phyloP scores from a whole-genome alignment of 495 filamentous ascomycete species.

The Penicillium diatomitis region DNA sequence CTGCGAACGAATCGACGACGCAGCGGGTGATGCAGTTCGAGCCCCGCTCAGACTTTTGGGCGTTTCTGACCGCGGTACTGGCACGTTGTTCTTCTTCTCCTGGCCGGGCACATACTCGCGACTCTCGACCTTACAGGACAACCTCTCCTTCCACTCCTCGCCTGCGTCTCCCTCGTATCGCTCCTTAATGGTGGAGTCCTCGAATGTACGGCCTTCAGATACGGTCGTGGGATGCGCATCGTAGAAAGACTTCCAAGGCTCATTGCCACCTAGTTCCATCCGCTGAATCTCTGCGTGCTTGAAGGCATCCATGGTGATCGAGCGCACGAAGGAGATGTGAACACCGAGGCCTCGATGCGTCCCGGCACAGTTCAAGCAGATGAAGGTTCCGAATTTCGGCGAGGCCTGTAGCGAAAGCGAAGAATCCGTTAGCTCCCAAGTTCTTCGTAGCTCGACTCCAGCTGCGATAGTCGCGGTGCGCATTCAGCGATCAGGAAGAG shows the following conservation, averaged over 20 bases:
- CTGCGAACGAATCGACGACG: slow-evolving; percentile 12
- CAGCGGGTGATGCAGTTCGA: slow-evolving; percentile 23
- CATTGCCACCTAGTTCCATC: slow-evolving; percentile 82
- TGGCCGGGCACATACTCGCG: slow-evolving; percentile 66
- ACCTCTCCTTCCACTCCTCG: slow-evolving; percentile 91
- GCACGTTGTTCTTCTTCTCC: slow-evolving; percentile 26
- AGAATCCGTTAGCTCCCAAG: neutral
- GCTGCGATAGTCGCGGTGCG: too few species aligned
- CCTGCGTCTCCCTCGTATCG: slow-evolving; percentile 78
- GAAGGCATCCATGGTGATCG: slow-evolving; percentile 96
- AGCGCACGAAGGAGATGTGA: slow-evolving; percentile 95
- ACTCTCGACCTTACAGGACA: slow-evolving; percentile 78
- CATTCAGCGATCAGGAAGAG: neutral
- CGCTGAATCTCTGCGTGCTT: slow-evolving; percentile 77
- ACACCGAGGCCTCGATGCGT: slow-evolving; percentile 91
- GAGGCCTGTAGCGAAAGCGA: slow-evolving; percentile 38
- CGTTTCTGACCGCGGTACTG: slow-evolving; percentile 26
- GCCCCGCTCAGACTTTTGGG: slow-evolving; percentile 15
- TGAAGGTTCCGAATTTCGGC: slow-evolving; percentile 79
- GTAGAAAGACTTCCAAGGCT: slow-evolving; percentile 77
- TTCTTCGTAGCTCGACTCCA: neutral
- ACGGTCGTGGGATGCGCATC: slow-evolving; percentile 58
- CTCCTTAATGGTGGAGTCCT: slow-evolving; percentile 68
- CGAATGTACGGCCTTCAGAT: slow-evolving; percentile 52
- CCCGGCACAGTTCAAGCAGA: slow-evolving; percentile 92